These are phyloP conservation scores for Hamigera avellanea DNA, from an alignment of 495 filamentous ascomycete species.

Conservation along the genomic window DNA sequence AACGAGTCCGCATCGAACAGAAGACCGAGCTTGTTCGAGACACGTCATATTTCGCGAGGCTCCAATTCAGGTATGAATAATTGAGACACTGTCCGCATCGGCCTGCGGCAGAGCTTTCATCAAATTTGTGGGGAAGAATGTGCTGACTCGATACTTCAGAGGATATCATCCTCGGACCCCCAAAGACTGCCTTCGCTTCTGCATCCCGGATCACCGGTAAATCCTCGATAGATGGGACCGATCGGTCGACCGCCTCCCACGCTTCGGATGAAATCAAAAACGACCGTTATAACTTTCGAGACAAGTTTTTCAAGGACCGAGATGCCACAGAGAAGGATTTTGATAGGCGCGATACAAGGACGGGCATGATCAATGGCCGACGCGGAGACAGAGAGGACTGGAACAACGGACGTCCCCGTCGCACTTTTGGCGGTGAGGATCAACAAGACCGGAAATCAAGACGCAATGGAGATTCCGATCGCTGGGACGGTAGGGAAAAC, in stretches of 20 bases:
- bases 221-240: conserved; percentile 41
- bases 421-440: conserved; percentile 42
- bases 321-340: conserved; percentile 32
- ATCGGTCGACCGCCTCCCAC: conserved; percentile 28
- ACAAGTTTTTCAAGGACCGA: conserved; percentile 37
- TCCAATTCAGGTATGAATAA: conserved; percentile 42
- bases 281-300: conserved; percentile 52
- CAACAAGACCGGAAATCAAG: conserved; percentile 30
- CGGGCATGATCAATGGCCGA: conserved; percentile 27
- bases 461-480: conserved; percentile 57
- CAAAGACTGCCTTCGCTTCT: conserved; percentile 77
- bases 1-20: conserved; percentile 31
- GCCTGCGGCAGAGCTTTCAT: neutral
- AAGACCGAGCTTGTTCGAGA: conserved; percentile 48
- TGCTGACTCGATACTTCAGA: conserved; percentile 35
- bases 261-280: conserved; percentile 40
- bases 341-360: conserved; percentile 29
- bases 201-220: conserved; percentile 50
- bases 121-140: neutral
- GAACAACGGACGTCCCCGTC: conserved; percentile 43
- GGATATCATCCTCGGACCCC: conserved; percentile 82
- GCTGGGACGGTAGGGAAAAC: conserved; percentile 31
- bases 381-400: conserved; percentile 46
- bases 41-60: conserved; percentile 49
- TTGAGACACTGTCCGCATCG: conserved; percentile 1